These are phyloP conservation scores for Alternaria sp. DNA, from an alignment of 2,329 filamentous ascomycete species.

Conservation along the genomic window DNA sequence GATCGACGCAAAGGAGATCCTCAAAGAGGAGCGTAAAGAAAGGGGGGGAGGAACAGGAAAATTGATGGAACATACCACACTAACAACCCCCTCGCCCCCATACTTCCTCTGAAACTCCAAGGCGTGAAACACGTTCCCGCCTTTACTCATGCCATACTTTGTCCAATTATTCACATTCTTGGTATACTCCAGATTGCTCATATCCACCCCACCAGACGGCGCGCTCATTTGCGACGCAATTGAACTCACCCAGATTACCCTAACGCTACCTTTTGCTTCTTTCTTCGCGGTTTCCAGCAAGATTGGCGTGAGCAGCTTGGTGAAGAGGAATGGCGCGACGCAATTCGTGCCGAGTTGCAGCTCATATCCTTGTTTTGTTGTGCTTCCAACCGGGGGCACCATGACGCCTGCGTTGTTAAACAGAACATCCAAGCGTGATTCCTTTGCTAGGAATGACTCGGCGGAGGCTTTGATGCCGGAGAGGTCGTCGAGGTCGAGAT, in stretches of 20 bases:
- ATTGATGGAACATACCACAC: constrained; percentile 19
- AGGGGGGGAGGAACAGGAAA: background rate
- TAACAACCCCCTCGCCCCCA: constrained; percentile 23
- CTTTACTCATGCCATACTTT: constrained; percentile 37
- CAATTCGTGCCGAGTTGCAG: constrained; percentile 48
- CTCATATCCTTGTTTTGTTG: constrained; percentile 23
- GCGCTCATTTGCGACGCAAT: constrained; percentile 14
- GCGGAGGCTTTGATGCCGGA: constrained; percentile 28
- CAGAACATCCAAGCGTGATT: constrained; percentile 51
- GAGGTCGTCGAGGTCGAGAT: background rate
- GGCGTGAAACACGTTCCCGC: constrained; percentile 37
- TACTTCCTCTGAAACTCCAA: constrained; percentile 24
- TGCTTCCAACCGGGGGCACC: constrained; percentile 10
- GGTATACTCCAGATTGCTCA: constrained; percentile 25
- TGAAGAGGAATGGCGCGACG: constrained; percentile 49
- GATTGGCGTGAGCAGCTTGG: constrained; percentile 42
- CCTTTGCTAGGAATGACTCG: constrained; percentile 42
- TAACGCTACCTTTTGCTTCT: constrained; percentile 29
- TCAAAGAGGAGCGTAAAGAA: background rate
- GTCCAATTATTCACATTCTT: background rate
- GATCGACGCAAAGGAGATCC: background rate
- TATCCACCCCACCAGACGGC: constrained; percentile 23
- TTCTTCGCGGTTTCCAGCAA: background rate
- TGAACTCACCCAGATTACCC: constrained; percentile 43
- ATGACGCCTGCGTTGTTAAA: constrained; percentile 42